Evolutionary conservation across 257 asterid species (phyloP).

Genomic region (Sherardia arvensis): DNA sequence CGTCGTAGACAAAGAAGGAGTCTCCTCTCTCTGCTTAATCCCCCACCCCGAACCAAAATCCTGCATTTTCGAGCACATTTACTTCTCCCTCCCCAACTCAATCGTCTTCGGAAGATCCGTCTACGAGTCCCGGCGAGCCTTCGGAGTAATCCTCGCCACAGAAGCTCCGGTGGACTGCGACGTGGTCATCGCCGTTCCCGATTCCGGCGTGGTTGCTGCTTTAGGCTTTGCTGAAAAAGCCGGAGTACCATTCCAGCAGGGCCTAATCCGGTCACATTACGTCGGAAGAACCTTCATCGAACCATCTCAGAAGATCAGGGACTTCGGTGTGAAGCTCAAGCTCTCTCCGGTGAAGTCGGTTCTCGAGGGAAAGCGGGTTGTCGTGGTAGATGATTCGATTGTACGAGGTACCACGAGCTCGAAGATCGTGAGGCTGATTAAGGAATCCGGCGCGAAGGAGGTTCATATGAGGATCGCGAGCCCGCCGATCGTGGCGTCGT

Average conservation of each 20-base stretch:
- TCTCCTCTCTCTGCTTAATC: conserved; percentile 49
- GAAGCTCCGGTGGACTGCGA: conserved; percentile 85
- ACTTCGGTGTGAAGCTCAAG: conserved; percentile 85
- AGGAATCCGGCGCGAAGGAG: conserved; percentile 88
- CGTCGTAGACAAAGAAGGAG: conserved; percentile 39
- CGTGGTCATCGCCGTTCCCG: conserved; percentile 90
- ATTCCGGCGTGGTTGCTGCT: conserved; percentile 92
- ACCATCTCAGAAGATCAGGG: conserved; percentile 88
- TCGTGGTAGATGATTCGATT: conserved; percentile 92
- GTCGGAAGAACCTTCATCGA: conserved; percentile 93
- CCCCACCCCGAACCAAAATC: conserved; percentile 56
- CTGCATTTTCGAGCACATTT: conserved; percentile 84
- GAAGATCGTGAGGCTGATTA: conserved; percentile 75
- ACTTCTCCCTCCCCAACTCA: conserved; percentile 70
- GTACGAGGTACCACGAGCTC: conserved; percentile 90
- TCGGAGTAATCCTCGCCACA: conserved; percentile 65
- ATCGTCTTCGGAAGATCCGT: conserved; percentile 74
- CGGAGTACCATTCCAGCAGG: conserved; percentile 87
- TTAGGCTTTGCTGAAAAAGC: conserved; percentile 83
- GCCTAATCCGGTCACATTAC: conserved; percentile 79
- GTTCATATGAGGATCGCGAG: conserved; percentile 94
- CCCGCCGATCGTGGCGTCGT: conserved; percentile 80
- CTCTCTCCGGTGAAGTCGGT: conserved; percentile 78
- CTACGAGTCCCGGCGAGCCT: conserved; percentile 58
- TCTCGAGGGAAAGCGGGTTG: conserved; percentile 91